Base-by-base conservation (phyloP, 2,329 filamentous ascomycete species). In the Pseudogymnoascus sp. region DNA sequence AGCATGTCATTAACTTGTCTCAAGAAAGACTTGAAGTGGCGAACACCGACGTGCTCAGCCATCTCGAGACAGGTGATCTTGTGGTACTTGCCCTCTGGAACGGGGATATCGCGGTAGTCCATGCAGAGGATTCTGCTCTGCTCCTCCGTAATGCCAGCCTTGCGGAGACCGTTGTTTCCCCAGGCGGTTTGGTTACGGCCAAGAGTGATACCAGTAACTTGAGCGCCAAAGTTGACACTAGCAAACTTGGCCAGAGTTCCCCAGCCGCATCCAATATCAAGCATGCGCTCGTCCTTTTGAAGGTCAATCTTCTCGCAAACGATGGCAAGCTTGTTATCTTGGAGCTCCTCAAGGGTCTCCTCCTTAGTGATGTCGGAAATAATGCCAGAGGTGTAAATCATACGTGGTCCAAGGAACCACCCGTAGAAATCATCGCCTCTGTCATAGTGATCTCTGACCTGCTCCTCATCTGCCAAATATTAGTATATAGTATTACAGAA, bases 21-120 rank as follows among this genome's bases (percentile, higher is more conserved):
- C 71, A 93, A 80, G 82, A 99, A 97, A 67, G 79, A 78, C 64
- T 81, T 79, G 73, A 97, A 89, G 78, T 96, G 90, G 69, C 92
- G 89, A 66, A 97, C 90, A 79, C 95, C 95, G 70, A 97, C 95
- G 79, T 99, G 95, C 82, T 97, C 95, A 62, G 91, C 93, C 95
- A 97, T 97, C 78, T 99, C 95, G 63, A 97, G 86, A 77, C 91
- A 96, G 70, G 93, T 96, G 73, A 97, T 97, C 81, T 96, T 96
- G 78, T 96, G 86, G 82, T 93, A 97, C 65, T 84, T 82, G 67
- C 88, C 89, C 70, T 89, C 79, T 18, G 90, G 88, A 18, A 90
- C 84, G 28, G 91, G 90, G 69, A 95, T 93, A 73, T 97, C 95
- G 73, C 95, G 91, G 82, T 97, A 99, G 77, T 97, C 95, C 85